Conservation (phyloP, 2,329 filamentous ascomycete genomes). For the Rhynchosporium agropyri region DNA sequence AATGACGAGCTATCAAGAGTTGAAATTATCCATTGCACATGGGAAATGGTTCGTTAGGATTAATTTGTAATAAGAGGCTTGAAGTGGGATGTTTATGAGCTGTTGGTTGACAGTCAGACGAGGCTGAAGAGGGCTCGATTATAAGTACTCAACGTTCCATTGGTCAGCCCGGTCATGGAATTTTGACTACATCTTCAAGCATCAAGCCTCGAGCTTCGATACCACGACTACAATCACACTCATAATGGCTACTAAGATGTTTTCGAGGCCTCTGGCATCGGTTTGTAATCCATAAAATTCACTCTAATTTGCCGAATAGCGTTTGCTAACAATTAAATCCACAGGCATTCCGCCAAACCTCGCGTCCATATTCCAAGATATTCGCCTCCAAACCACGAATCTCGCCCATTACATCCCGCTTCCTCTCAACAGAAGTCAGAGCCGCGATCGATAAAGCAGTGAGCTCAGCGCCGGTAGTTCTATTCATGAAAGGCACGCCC, state of each 20-base stretch:
- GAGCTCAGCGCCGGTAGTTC: constrained; percentile 82
- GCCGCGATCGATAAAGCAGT: constrained; percentile 90
- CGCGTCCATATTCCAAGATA: constrained; percentile 12
- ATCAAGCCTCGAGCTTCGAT: constrained; percentile 6
- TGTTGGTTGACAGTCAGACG: not conserved
- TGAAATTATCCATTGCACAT: not conserved
- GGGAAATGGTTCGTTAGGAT: not conserved
- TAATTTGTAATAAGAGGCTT: not conserved
- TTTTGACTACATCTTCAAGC: constrained; percentile 12
- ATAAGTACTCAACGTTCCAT: constrained; percentile 32
- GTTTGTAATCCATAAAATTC: constrained; percentile 21
- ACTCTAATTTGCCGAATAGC: constrained; percentile 14
- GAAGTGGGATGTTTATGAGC: not conserved
- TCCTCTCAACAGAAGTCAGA: constrained; percentile 79
- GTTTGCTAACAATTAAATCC: constrained; percentile 21
- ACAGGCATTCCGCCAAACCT: constrained; percentile 47
- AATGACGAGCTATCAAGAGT: not conserved
- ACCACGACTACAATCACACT: not conserved
- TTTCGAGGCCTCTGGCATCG: constrained; percentile 39
- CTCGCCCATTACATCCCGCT: constrained; percentile 49
- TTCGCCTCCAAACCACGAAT: constrained; percentile 24
- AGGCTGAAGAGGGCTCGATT: constrained; percentile 19
- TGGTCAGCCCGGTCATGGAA: constrained; percentile 33
- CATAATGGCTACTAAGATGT: constrained; percentile 33
- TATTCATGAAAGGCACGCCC: constrained; percentile 99